A percentile compares a stretch with the other conserved stretches of the same genome.
These are phyloP conservation scores for Jatropha curcas DNA, from an alignment of 345 rosid species.

Conservation along the genomic window DNA sequence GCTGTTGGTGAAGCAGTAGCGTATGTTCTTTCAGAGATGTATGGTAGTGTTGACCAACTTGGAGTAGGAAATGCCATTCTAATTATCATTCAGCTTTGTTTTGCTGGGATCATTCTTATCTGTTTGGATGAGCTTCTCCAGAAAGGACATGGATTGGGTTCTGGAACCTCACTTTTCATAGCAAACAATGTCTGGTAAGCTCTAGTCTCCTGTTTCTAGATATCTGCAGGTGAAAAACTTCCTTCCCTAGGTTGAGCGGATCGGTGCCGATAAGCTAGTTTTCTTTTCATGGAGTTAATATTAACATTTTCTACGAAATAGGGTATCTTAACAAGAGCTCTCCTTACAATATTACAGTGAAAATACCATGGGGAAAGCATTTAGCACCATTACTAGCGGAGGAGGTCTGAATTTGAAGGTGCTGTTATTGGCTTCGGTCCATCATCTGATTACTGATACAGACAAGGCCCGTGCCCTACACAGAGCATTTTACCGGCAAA, in stretches of 20 bases:
- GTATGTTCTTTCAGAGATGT: slow-evolving; percentile 81
- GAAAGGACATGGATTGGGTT: slow-evolving; percentile 79
- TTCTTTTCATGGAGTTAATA: neutral
- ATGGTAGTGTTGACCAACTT: slow-evolving; percentile 73
- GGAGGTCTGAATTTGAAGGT: slow-evolving; percentile 89
- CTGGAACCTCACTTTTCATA: slow-evolving; percentile 86
- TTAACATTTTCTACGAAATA: neutral
- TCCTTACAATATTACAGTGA: slow-evolving; percentile 50
- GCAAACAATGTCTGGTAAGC: slow-evolving; percentile 82
- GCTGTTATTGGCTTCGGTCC: slow-evolving; percentile 83
- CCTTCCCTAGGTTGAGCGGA: neutral
- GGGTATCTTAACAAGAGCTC: neutral
- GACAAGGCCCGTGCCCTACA: slow-evolving; percentile 76
- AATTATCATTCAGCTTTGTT: slow-evolving; percentile 75
- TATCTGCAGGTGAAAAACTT: neutral
- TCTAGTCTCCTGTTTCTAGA: neutral
- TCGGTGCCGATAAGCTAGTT: neutral
- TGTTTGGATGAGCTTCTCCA: slow-evolving; percentile 86
- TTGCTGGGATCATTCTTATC: slow-evolving; percentile 79
- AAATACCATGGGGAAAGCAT: slow-evolving; percentile 80
- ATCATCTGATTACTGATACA: slow-evolving; percentile 66
- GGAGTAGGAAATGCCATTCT: slow-evolving; percentile 85
- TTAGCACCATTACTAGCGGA: slow-evolving; percentile 79
- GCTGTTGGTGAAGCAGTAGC: slow-evolving; percentile 87
- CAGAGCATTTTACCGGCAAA: slow-evolving; percentile 82